phyloP scores from a whole-genome alignment of 2,329 filamentous ascomycete species.

The Dothistroma pini region DNA sequence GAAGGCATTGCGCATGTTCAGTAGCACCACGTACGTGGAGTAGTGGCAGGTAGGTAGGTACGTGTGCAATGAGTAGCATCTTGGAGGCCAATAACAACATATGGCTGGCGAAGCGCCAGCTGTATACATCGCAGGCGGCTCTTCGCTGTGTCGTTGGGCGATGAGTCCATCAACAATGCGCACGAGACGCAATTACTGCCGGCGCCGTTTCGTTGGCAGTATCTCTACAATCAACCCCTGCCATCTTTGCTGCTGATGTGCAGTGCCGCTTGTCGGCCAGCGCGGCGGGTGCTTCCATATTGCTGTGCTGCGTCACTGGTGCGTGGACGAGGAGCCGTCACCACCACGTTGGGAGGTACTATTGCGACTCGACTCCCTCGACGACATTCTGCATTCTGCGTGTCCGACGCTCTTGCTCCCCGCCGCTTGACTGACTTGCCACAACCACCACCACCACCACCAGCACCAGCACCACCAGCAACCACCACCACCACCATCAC shows the following conservation, averaged over 20 bases:
- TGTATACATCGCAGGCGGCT: no score
- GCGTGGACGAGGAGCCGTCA: background rate
- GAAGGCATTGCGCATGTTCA: background rate
- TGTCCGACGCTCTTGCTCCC: constrained; percentile 1
- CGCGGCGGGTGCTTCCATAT: constrained; percentile 16
- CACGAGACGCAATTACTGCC: constrained; percentile 6
- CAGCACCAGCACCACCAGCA: background rate
- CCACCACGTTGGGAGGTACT: background rate
- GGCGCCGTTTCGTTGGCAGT: constrained; percentile 6
- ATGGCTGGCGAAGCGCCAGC: no score
- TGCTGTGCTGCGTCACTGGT: constrained; percentile 17
- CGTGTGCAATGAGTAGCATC: no score
- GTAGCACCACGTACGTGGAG: no score
- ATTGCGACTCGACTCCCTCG: background rate
- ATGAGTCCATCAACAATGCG: constrained; percentile 1
- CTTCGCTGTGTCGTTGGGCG: background rate
- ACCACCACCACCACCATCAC: no score
- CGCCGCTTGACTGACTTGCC: constrained; percentile 1
- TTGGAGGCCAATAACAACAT: no score
- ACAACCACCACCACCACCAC: background rate
- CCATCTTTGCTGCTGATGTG: constrained; percentile 4
- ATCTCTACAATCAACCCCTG: constrained; percentile 9
- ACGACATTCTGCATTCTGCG: background rate
- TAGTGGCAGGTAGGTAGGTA: no score
- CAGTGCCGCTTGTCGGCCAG: constrained; percentile 11